These are phyloP conservation scores for Aristolochia californica DNA, from an alignment of 164 flowering plant genomes.

Conservation along the genomic window DNA sequence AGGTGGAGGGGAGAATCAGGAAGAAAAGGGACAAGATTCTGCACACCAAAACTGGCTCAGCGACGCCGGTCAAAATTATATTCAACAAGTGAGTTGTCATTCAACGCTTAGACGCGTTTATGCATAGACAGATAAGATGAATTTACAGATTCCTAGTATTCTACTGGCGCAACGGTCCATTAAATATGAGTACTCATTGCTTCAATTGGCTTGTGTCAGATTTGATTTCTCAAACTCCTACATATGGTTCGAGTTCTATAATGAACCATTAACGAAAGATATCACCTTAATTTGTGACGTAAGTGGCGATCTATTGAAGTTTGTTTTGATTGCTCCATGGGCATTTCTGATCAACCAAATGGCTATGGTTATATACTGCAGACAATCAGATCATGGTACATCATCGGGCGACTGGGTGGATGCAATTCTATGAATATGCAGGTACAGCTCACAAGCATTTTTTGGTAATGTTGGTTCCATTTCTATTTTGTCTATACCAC, in stretches of 20 bases:
- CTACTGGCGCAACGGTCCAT: no score
- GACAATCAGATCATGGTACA: constrained; percentile 83
- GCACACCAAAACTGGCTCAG: constrained; percentile 79
- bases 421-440: constrained; percentile 96
- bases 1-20: constrained; percentile 88
- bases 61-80: constrained; percentile 55
- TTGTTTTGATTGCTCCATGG: background rate
- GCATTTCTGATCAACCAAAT: background rate
- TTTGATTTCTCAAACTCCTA: constrained; percentile 77
- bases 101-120: no score
- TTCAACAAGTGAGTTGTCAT: constrained; percentile 90
- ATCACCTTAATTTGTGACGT: constrained; percentile 70
- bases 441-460: no score
- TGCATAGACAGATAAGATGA: no score
- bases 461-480: no score
- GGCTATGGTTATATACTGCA: constrained; percentile 19
- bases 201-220: constrained; percentile 27
- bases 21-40: constrained; percentile 69
- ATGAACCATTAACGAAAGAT: constrained; percentile 59
- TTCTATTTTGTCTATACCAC: no score
- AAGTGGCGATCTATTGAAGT: constrained; percentile 23
- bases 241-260: constrained; percentile 88
- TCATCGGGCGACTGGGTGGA: constrained; percentile 74
- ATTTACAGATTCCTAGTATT: no score
- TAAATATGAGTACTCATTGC: background rate